Evolutionary conservation across 345 rosid species (phyloP), one percentile per base, ranked within the genome.

Genomic region (Hibiscus mutabilis): DNA sequence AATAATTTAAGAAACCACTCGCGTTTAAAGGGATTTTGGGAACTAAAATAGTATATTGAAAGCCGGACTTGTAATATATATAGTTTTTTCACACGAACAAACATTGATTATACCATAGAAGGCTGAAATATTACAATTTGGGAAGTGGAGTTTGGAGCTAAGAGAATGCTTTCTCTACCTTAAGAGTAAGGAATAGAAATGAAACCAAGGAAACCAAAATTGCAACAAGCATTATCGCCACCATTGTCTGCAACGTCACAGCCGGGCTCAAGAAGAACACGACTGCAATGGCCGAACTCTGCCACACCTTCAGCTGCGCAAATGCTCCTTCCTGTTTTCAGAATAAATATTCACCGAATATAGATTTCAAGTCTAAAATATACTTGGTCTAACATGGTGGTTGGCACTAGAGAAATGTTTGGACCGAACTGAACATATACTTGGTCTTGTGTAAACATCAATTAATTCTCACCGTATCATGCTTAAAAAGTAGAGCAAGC

Each of bases 251-350:
- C 75, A 93, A 40, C 1, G 92, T 73, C 80, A 93, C 85, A 76
- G 86, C 88, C 0, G 96, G 86, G 71, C 81, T 79, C 57, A 91
- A n/a, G 51, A 91, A 93, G 91, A 91, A 91, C 77, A 89, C 93
- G 1, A 80, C 78, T 19, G 98, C 90, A 60, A 86, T 86, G 6
- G 94, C 83, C 57, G 88, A 96, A 71, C 92, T 82, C 78, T 93
- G 97, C 98, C 97, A 91, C 60, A 91, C 89, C 88, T 93, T 93
- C 53, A 93, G 83, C 82, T 93, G 98, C 4, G 98, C 94, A 81
- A 93, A 93, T 44, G 98, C 91, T 78, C 96, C 98, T 85, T 93
- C 97, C 98, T 91, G 89, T 77, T 25, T 29, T 19, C 73, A 72
- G 60, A 75, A 64, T 14, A 63, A 52, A 69, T 27, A 22, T 51